Evolutionary conservation across 352 stramenopile species (phyloP).

Genomic region (Phytopythium montanum): DNA sequence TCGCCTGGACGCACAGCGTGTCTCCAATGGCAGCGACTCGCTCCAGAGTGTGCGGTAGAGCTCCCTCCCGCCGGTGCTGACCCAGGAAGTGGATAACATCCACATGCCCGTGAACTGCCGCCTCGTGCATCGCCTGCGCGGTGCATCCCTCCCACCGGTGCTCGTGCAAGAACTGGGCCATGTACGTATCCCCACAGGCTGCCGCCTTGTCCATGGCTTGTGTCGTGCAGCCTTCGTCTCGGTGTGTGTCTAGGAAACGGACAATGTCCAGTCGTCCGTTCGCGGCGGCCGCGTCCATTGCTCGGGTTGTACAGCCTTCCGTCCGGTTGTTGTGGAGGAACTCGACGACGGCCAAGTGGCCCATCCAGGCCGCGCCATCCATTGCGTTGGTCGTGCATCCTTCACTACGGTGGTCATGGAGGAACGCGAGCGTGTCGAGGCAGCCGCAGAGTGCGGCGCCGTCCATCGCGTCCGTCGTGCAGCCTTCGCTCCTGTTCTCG

Average conservation of each 20-base stretch:
- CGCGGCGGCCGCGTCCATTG: conserved; percentile 30
- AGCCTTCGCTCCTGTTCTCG: conserved; percentile 19
- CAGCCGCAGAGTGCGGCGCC: conserved; percentile 23
- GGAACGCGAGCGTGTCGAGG: conserved; percentile 26
- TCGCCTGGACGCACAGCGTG: conserved; percentile 24
- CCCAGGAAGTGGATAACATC: conserved; percentile 24
- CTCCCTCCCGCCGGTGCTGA: conserved; percentile 21
- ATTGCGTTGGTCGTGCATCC: conserved; percentile 19
- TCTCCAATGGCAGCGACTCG: conserved; percentile 19
- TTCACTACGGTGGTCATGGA: conserved; percentile 25
- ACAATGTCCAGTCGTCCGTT: conserved; percentile 34
- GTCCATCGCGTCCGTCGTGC: conserved; percentile 23
- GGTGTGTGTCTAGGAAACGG: conserved; percentile 24
- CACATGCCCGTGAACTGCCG: conserved; percentile 20
- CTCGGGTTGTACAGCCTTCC: conserved; percentile 26
- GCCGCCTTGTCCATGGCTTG: conserved; percentile 21
- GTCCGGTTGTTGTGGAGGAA: conserved; percentile 26
- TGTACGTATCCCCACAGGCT: conserved; percentile 19
- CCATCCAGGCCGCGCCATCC: conserved; percentile 6
- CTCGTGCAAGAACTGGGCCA: conserved; percentile 25
- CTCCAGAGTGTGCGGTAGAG: conserved; percentile 25
- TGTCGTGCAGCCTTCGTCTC: conserved; percentile 29
- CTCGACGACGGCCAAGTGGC: conserved; percentile 8
- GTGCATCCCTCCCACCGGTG: conserved; percentile 27
- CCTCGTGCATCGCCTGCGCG: conserved; percentile 23